Percentiles rank a stretch among this genome's conserved stretches.
phyloP scores from a whole-genome alignment of 139 green algal species.

The Mesotaenium endlicherianum region DNA sequence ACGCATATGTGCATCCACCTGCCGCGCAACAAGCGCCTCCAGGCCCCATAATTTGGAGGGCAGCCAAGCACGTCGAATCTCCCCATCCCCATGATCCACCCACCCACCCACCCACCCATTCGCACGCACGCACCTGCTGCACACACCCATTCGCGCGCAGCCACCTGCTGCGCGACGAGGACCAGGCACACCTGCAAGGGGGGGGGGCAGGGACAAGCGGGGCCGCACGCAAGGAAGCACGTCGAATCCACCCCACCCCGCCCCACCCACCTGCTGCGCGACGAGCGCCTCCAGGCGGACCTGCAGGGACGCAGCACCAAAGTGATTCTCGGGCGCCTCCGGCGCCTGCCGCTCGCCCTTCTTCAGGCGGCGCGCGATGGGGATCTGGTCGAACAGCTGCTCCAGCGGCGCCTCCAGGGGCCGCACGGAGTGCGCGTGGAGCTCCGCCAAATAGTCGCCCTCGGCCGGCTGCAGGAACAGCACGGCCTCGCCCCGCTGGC shows the following conservation, averaged over 20 bases:
- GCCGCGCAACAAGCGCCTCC: too few species aligned
- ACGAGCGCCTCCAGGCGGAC: background rate
- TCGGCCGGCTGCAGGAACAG: slow-evolving; percentile 86
- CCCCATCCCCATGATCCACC: too few species aligned
- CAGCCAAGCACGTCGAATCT: too few species aligned
- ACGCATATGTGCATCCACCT: too few species aligned
- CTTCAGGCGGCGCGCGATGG: background rate
- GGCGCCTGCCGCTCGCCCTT: background rate
- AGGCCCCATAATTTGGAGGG: too few species aligned
- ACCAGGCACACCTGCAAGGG: too few species aligned
- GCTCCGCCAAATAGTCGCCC: slow-evolving; percentile 71
- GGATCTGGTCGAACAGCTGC: slow-evolving; percentile 13
- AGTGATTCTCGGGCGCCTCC: slow-evolving; percentile 16
- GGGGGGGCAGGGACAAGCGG: too few species aligned
- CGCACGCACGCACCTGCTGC: too few species aligned
- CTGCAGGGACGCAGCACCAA: slow-evolving; percentile 5
- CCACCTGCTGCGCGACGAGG: too few species aligned
- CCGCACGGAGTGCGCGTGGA: slow-evolving; percentile 46
- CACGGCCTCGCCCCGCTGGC: slow-evolving; percentile 74
- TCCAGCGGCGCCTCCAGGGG: background rate
- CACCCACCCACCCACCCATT: background rate
- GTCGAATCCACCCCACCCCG: too few species aligned
- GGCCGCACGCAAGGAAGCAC: too few species aligned
- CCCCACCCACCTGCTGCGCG: slow-evolving; percentile 23
- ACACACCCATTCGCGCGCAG: too few species aligned